Evolutionary conservation across 176 grass and related monocot species (phyloP).

Genomic region (Calamus simplicifolius): DNA sequence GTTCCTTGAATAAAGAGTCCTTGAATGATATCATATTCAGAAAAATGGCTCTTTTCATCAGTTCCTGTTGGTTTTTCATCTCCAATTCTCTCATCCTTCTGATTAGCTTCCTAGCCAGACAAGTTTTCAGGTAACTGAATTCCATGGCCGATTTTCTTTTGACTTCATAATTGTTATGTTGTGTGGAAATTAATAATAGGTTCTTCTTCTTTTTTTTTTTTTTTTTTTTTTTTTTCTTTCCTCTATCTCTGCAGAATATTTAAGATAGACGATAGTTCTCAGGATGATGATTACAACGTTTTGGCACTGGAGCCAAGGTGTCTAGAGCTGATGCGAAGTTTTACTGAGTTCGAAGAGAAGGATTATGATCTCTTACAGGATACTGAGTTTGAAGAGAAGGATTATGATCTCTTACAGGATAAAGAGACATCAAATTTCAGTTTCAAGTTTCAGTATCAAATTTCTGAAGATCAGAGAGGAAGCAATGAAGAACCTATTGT

Average conservation of each 20-base stretch:
- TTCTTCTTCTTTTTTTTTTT: not conserved
- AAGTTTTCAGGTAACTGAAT: conserved; percentile 24
- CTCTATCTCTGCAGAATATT: too few species aligned
- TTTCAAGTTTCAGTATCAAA: conserved; percentile 72
- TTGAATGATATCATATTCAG: not conserved
- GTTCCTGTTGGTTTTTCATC: conserved; percentile 20
- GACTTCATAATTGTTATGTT: too few species aligned
- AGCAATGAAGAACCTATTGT: not conserved
- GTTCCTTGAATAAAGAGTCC: not conserved
- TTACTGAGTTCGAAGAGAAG: not conserved
- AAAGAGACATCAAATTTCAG: conserved; percentile 23
- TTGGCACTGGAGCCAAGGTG: not conserved
- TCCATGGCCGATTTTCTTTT: too few species aligned
- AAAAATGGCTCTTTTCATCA: conserved; percentile 11
- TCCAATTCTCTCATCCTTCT: conserved; percentile 21
- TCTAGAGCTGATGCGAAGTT: too few species aligned
- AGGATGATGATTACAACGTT: not conserved
- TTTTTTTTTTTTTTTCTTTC: not conserved
- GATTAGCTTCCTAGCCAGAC: conserved; percentile 26
- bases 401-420: not conserved
- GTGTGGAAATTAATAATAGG: too few species aligned
- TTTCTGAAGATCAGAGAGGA: conserved; percentile 1
- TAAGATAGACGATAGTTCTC: not conserved
- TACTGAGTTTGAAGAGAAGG: not conserved
- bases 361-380: not conserved